phyloP scores from a whole-genome alignment of 257 asterid genomes.

The Oldenlandia corymbosa region DNA sequence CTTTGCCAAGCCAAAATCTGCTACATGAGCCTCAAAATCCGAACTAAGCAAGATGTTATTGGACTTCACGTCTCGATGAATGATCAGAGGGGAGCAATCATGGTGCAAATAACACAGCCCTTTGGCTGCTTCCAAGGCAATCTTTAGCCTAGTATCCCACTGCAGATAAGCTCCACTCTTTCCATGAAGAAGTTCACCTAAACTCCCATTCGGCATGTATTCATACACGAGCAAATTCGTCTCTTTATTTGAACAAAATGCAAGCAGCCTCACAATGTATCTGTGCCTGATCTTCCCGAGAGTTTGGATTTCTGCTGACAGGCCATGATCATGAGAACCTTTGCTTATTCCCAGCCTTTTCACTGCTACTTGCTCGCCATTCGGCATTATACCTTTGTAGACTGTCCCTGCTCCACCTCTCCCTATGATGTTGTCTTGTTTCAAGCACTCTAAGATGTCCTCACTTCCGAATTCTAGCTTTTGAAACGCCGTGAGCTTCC shows the following conservation, averaged over 20 bases:
- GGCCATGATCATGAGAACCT: constrained; percentile 35
- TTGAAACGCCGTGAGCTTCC: constrained; percentile 48
- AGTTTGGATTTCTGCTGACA: constrained; percentile 35
- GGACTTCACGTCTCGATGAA: constrained; percentile 38
- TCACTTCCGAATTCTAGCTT: constrained; percentile 37
- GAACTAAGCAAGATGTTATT: constrained; percentile 34
- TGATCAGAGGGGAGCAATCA: constrained; percentile 36
- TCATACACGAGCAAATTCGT: constrained; percentile 38
- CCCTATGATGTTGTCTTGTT: constrained; percentile 37
- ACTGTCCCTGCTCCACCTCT: constrained; percentile 50
- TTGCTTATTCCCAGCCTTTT: constrained; percentile 34
- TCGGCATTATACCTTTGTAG: constrained; percentile 34
- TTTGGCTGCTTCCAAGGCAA: constrained; percentile 36
- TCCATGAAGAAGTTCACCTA: constrained; percentile 39
- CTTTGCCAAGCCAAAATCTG: constrained; percentile 39
- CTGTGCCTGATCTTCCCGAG: constrained; percentile 34
- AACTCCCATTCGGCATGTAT: constrained; percentile 39
- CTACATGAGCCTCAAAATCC: constrained; percentile 37
- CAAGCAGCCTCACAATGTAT: constrained; percentile 33
- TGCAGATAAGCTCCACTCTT: constrained; percentile 26
- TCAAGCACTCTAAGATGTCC: constrained; percentile 37
- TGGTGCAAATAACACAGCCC: constrained; percentile 40
- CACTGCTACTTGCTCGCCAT: constrained; percentile 33
- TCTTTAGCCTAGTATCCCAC: constrained; percentile 35
- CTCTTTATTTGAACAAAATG: constrained; percentile 35